A percentile compares a stretch with the other conserved stretches of the same genome.
Evolutionary conservation across 2,329 filamentous ascomycete genomes (phyloP).

Genomic region (Penicillium sp.): DNA sequence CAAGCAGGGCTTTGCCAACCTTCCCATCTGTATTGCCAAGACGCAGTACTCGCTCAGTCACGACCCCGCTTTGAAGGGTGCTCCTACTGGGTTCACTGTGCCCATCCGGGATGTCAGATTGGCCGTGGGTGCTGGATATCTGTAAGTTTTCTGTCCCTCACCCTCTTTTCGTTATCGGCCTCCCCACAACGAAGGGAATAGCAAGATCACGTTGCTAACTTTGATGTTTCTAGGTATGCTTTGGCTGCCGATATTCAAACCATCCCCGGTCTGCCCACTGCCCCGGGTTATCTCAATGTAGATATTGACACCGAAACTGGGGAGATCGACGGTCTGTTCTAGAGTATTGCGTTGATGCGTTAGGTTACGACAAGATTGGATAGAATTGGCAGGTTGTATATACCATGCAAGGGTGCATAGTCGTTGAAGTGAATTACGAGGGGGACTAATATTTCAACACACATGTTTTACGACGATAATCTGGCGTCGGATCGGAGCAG

Average conservation of each 20-base stretch:
- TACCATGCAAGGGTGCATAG: slow-evolving; percentile 10
- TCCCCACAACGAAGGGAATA: not conserved
- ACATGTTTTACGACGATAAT: slow-evolving; percentile 20
- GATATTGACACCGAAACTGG: slow-evolving; percentile 80
- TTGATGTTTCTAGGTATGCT: slow-evolving; percentile 65
- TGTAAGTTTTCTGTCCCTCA: slow-evolving; percentile 57
- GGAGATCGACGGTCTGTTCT: slow-evolving; percentile 88
- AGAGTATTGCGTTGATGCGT: slow-evolving; percentile 36
- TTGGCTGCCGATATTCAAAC: slow-evolving; percentile 97
- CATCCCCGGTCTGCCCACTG: slow-evolving; percentile 91
- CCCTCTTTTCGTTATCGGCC: slow-evolving; percentile 32
- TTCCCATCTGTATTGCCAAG: slow-evolving; percentile 97
- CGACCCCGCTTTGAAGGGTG: slow-evolving; percentile 90
- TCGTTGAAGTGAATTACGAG: slow-evolving; percentile 1
- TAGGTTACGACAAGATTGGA: not conserved
- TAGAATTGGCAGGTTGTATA: slow-evolving; percentile 21
- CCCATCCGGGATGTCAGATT: slow-evolving; percentile 92
- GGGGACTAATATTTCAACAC: slow-evolving; percentile 27
- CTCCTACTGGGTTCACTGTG: slow-evolving; percentile 89
- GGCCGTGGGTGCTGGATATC: slow-evolving; percentile 89
- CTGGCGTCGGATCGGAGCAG: slow-evolving; percentile 20
- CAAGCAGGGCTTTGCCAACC: slow-evolving; percentile 84
- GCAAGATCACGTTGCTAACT: slow-evolving; percentile 28
- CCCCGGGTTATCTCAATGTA: slow-evolving; percentile 92
- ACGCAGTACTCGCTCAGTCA: slow-evolving; percentile 97